Base-by-base conservation (phyloP, 805 yeast species). In the Zygotorulaspora florentina region DNA sequence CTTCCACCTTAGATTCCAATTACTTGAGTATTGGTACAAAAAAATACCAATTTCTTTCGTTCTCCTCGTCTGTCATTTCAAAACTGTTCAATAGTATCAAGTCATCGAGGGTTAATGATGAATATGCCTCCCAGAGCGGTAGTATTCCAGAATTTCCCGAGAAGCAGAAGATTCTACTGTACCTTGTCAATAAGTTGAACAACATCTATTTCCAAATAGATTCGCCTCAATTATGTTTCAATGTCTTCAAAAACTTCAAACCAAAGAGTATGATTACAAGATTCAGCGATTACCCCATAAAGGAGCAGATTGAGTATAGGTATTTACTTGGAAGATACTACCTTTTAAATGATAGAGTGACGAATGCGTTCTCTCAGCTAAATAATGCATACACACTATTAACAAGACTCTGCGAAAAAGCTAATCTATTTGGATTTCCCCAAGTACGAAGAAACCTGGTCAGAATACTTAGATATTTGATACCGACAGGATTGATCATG, bases 71-170 rank as follows among this genome's bases (percentile, higher is more conserved):
- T 3, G 63, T 79, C 2, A 65, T 83, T 13, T 67, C 84, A 40
- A 77, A 75, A 54, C 63, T 80, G 25, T 82, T 83, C 67, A 83
- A 83, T 55, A 72, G 80, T 42, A 77, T 79, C 31, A 70, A 87
- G 33, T 75, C 80, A 6, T 38, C 47, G 9, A 50, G 51, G n/a
- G 31, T 40, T 15, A 17, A 37, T 3, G 36, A 44, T 12, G 44
- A 27, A 8, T 36, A 36, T 31, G 43, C 30, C 25, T 15, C 15
- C 5, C 38, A 37, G 20, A 38, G 35, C 17, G 30, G 35, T 3
- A 35, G 35, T 11, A 4, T 38, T 5, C n/a, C 52, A 64, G 73
- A 53, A 58, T 68, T 50, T 53, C 55, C 62, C 2, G 55, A 46
- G 28, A 79, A 80, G 53, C 79, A 75, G 50, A 59, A 69, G 18